Percentiles rank a stretch among this genome's conserved stretches.
Conservation (phyloP, 2,329 filamentous ascomycete genomes). For the Scedosporium boydii region DNA sequence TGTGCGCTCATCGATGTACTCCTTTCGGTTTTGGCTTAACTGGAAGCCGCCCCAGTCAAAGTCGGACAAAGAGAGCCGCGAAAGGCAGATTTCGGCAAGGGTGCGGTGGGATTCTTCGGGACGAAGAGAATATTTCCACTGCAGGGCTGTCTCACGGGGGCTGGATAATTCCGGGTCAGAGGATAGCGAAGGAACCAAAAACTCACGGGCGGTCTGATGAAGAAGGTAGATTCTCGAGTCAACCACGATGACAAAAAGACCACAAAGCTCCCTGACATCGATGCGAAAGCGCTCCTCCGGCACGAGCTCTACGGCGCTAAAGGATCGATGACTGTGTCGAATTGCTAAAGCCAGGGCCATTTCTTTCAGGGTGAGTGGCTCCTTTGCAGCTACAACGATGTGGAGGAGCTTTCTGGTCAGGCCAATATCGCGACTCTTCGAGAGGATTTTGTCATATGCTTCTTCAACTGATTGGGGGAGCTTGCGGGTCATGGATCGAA, state of each 20-base stretch:
- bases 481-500: not conserved
- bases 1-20: not conserved
- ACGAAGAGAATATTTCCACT: slow-evolving; percentile 3
- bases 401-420: slow-evolving; percentile 13
- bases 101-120: not conserved
- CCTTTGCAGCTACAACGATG: slow-evolving; percentile 15
- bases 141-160: not conserved
- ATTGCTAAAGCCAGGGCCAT: slow-evolving; percentile 13
- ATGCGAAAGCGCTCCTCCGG: slow-evolving; percentile 5
- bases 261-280: slow-evolving; percentile 17
- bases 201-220: slow-evolving; percentile 22
- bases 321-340: not conserved
- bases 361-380: slow-evolving; percentile 15
- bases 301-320: not conserved
- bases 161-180: not conserved
- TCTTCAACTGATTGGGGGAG: slow-evolving; percentile 15
- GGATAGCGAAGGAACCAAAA: slow-evolving; percentile 11
- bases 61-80: not conserved
- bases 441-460: slow-evolving; percentile 17
- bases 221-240: slow-evolving; percentile 16
- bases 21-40: not conserved
- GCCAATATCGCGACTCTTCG: slow-evolving; percentile 8
- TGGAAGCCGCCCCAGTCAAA: not conserved
- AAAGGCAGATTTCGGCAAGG: not conserved
- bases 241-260: slow-evolving; percentile 20